Evolutionary conservation across 129 eudicot genomes (phyloP).

Genomic region (Centella asiatica): DNA sequence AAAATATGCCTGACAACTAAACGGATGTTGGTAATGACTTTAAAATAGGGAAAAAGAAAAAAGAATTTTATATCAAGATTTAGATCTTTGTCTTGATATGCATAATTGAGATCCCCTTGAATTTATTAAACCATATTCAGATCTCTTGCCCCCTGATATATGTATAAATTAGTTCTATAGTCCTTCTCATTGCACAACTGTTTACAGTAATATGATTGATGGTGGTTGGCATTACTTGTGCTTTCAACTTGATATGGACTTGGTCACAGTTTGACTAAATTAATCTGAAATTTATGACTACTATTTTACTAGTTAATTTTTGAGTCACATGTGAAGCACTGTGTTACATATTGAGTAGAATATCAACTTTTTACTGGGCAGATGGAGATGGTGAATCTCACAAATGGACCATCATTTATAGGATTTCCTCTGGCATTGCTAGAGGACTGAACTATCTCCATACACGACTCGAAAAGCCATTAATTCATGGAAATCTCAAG

Average conservation of each 20-base stretch:
- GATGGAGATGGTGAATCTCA: slow-evolving; percentile 66
- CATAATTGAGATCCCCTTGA: slow-evolving; percentile 10
- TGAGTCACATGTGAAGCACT: background rate
- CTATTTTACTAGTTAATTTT: background rate
- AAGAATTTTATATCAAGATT: slow-evolving; percentile 2
- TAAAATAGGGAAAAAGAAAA: too few species aligned
- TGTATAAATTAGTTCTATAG: background rate
- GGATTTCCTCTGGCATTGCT: slow-evolving; percentile 60
- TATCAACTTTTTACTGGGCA: slow-evolving; percentile 21
- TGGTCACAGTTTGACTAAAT: background rate
- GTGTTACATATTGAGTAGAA: background rate
- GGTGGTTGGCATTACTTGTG: slow-evolving; percentile 3
- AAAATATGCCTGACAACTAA: background rate
- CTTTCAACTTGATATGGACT: background rate
- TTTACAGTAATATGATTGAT: background rate
- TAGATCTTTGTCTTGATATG: slow-evolving; percentile 11
- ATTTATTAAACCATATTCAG: background rate
- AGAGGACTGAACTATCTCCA: slow-evolving; percentile 70
- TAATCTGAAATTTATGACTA: background rate
- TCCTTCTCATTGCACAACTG: background rate
- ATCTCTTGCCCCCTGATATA: background rate
- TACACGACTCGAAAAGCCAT: slow-evolving; percentile 45
- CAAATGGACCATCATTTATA: slow-evolving; percentile 66
- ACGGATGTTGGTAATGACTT: slow-evolving; percentile 2
- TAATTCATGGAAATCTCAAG: slow-evolving; percentile 92